Conservation (phyloP, 768 basidiomycete species). For the Gymnopilus dilepis region DNA sequence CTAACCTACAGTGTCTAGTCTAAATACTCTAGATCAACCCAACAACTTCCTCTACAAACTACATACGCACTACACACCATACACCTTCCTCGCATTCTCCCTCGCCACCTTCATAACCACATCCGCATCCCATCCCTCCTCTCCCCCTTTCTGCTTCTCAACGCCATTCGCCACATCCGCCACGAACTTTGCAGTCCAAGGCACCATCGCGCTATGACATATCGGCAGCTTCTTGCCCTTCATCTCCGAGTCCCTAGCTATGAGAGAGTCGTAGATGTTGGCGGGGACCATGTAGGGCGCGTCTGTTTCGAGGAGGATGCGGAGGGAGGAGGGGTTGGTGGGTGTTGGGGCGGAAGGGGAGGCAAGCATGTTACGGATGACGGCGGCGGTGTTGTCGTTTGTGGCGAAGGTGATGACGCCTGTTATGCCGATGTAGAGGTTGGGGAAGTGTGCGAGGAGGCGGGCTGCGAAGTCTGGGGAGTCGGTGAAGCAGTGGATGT, state of each 20-base stretch:
- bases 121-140: conserved; percentile 51
- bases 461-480: conserved; percentile 73
- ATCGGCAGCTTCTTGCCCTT: conserved; percentile 70
- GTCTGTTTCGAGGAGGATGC: conserved; percentile 81
- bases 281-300: conserved; percentile 88
- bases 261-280: conserved; percentile 67
- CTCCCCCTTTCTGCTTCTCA: not conserved
- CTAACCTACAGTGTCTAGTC: too few relatives aligned
- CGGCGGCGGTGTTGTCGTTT: conserved; percentile 71
- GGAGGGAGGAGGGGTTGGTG: conserved; percentile 29
- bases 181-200: conserved; percentile 83
- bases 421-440: conserved; percentile 80
- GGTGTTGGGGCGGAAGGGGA: conserved; percentile 10
- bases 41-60: too few relatives aligned
- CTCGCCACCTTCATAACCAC: conserved; percentile 64
- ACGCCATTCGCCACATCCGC: conserved; percentile 45
- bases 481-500: conserved; percentile 91
- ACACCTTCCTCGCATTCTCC: conserved; percentile 67
- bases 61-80: conserved; percentile 61
- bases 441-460: conserved; percentile 77
- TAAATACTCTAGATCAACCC: too few relatives aligned
- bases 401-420: conserved; percentile 83
- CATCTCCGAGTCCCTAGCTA: conserved; percentile 30
- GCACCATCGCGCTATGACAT: conserved; percentile 82
- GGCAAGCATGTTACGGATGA: conserved; percentile 59